Evolutionary conservation across 331 rosid genomes (phyloP).

Genomic region (Quercus lobata): DNA sequence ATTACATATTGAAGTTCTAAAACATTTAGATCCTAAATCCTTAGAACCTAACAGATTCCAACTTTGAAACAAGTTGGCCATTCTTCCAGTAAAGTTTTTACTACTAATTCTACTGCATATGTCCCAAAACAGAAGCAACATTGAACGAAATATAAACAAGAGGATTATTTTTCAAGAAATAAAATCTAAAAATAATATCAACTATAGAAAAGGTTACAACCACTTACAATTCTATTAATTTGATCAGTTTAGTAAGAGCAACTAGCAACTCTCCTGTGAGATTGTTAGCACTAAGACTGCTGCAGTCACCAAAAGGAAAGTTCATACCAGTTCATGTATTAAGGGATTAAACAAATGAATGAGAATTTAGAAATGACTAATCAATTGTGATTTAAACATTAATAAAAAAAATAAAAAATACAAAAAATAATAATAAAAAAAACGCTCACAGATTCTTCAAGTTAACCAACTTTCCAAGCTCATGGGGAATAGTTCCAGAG

Average conservation of each 20-base stretch:
- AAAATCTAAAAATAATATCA: background rate
- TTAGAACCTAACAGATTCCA: no score
- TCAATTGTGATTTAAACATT: background rate
- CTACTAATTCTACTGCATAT: no score
- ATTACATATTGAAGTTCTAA: no score
- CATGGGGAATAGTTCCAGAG: slow-evolving; percentile 24
- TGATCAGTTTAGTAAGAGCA: slow-evolving; percentile 16
- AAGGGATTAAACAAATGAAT: background rate
- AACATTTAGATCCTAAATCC: no score
- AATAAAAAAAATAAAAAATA: no score
- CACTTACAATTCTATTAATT: slow-evolving; percentile 18
- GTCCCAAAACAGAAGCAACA: no score
- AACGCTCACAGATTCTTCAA: slow-evolving; percentile 1
- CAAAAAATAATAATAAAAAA: background rate
- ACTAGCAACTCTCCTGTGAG: slow-evolving; percentile 1
- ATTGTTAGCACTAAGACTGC: slow-evolving; percentile 7
- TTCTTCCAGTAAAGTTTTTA: no score
- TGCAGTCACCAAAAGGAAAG: slow-evolving; percentile 14
- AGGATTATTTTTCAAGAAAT: background rate
- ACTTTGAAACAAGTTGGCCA: no score
- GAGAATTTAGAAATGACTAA: background rate
- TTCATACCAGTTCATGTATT: background rate
- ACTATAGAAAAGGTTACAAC: background rate
- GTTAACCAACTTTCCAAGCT: background rate
- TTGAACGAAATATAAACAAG: no score